phyloP scores from a whole-genome alignment of 192 early-diverging fungal species.

The Phlyctochytrium planicorne region DNA sequence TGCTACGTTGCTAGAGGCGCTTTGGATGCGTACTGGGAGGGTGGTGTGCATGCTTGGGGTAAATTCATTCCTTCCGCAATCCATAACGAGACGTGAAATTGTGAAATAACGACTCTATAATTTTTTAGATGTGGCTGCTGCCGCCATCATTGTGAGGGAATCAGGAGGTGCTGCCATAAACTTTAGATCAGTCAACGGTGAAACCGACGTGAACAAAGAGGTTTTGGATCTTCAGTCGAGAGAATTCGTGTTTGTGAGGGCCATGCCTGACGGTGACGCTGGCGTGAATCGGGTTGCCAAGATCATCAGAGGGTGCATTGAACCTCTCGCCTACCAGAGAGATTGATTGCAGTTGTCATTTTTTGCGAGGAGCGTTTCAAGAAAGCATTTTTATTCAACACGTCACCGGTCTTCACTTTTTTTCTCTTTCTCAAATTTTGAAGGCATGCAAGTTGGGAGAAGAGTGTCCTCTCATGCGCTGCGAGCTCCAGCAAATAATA shows the following conservation, averaged over 20 bases:
- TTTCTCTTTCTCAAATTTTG: no score
- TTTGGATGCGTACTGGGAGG: conserved; percentile 90
- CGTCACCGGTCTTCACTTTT: no score
- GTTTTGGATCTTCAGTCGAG: conserved; percentile 32
- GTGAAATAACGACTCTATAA: conserved; percentile 4
- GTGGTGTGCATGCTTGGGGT: conserved; percentile 57
- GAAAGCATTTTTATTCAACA: no score
- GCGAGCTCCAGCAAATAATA: no score
- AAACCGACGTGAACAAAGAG: conserved; percentile 13
- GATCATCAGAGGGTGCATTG: no score
- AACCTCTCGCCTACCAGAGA: no score
- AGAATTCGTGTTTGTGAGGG: conserved; percentile 45
- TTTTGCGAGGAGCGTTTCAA: no score
- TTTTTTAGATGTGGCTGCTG: conserved; percentile 91
- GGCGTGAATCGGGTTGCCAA: no score
- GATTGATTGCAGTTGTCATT: no score
- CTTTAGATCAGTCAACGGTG: conserved; percentile 13
- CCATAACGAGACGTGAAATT: neutral
- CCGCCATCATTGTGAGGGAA: conserved; percentile 78
- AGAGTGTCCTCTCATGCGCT: no score
- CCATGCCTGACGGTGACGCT: conserved; percentile 24
- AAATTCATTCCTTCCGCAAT: neutral
- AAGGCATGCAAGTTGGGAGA: no score
- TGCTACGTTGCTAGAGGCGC: conserved; percentile 78
- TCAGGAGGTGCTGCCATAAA: conserved; percentile 77